Evolutionary conservation across 805 yeast genomes (phyloP), one percentile per base, ranked within the genome.

Genomic region (Saturnispora sanitii): DNA sequence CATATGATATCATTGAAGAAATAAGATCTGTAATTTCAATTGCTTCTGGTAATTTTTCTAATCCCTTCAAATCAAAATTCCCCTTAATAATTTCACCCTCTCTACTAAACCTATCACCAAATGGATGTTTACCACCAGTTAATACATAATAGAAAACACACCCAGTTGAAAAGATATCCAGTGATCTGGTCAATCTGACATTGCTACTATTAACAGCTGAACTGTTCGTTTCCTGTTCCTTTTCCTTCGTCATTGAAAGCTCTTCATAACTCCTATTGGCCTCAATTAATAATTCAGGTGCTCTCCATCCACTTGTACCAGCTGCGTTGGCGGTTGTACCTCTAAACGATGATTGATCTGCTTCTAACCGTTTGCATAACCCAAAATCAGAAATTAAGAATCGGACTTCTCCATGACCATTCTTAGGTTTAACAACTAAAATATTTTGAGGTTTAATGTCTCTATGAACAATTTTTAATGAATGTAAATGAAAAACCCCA

Each of bases 241-340:
- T 30, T 5, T 43, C 41, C 2, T 46, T 28, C n/a, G 34, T 42
- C 0, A 50, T 33, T 28, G 85, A 61, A 26, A 85, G 59, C 53
- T 92, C 98, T 0, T 25, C 11, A 8, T 17, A 18, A 30, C 13
- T 12, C 19, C 25, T 32, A 19, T 17, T 32, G 7, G 35, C 22
- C 4, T 32, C 35, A 20, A 32, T 19, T n/a, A 32, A 32, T 13
- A 32, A 20, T 19, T 32, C 35, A 4, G 98, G 98, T 0, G 99
- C 97, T 51, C 96, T 73, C 98, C 98, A 92, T 3, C 99, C 99
- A 3, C 92, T 75, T 0, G 98, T 92, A 2, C 98, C 98, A 1
- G 96, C 95, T 16, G 94, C 94, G 52, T 86, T 79, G 26, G 85
- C 87, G 0, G 92, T 80, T 0, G 95, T 90, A 0, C 96, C 95